phyloP scores from a whole-genome alignment of 257 asterid species.

The Przewalskia tangutica region DNA sequence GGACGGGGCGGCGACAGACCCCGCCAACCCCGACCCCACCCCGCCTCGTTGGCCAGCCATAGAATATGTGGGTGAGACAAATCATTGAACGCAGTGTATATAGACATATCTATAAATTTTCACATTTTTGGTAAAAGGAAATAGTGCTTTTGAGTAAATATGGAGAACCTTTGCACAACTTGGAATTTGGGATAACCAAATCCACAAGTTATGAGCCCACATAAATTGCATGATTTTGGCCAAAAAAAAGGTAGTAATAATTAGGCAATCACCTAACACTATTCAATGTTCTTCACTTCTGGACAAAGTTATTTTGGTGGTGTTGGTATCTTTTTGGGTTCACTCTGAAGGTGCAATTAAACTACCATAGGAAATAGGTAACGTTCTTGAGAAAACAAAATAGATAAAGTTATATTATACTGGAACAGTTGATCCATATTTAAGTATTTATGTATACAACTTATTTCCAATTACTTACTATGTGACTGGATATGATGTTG shows the following conservation, averaged over 20 bases:
- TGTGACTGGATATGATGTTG: too few species aligned
- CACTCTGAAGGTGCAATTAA: neutral
- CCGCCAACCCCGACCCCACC: too few species aligned
- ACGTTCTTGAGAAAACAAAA: too few species aligned
- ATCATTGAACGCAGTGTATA: neutral
- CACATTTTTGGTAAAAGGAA: neutral
- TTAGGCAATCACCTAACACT: constrained; percentile 3
- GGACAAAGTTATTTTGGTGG: neutral
- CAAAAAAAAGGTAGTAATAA: neutral
- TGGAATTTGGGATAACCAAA: neutral
- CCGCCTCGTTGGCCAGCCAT: too few species aligned
- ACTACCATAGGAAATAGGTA: neutral
- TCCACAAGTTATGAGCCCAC: constrained; percentile 4
- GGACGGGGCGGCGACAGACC: too few species aligned
- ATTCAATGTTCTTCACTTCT: neutral
- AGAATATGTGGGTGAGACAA: neutral
- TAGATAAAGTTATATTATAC: too few species aligned
- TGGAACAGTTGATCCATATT: neutral
- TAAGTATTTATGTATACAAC: neutral
- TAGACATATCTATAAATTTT: neutral
- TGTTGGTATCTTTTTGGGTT: neutral
- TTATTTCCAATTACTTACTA: neutral
- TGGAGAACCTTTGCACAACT: neutral
- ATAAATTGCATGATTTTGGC: neutral
- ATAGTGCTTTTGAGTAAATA: neutral